Evolutionary conservation across 176 grass and related monocot genomes (phyloP).

Genomic region (Bolboschoenus planiculmis): DNA sequence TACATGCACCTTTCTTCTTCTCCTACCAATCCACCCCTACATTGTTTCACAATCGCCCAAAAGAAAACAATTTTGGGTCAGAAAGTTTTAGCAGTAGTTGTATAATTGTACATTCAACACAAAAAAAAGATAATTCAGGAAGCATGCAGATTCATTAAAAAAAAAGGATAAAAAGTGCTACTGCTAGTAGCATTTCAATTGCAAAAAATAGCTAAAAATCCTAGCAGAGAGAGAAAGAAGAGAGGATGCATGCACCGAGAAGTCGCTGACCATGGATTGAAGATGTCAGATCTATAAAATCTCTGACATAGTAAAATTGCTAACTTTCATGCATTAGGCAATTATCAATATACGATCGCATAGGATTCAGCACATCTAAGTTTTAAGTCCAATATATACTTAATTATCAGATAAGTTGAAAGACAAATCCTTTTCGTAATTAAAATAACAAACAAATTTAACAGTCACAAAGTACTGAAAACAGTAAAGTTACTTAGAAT

Average conservation of each 20-base stretch:
- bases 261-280: background rate
- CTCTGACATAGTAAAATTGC: background rate
- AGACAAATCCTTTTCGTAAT: background rate
- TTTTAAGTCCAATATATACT: background rate
- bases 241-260: background rate
- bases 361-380: background rate
- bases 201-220: background rate
- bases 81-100: background rate
- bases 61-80: background rate
- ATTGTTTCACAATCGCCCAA: constrained; percentile 1
- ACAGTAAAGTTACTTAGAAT: background rate
- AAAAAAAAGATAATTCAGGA: too few relatives aligned
- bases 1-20: constrained; percentile 36
- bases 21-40: constrained; percentile 40
- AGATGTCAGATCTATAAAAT: constrained; percentile 7
- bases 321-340: background rate
- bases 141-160: background rate
- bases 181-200: background rate
- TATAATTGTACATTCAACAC: background rate
- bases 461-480: background rate
- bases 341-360: background rate
- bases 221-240: background rate
- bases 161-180: background rate
- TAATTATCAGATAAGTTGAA: background rate
- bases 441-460: background rate